Conservation (phyloP, 2,329 filamentous ascomycete genomes). For the Diaporthe caulivora region DNA sequence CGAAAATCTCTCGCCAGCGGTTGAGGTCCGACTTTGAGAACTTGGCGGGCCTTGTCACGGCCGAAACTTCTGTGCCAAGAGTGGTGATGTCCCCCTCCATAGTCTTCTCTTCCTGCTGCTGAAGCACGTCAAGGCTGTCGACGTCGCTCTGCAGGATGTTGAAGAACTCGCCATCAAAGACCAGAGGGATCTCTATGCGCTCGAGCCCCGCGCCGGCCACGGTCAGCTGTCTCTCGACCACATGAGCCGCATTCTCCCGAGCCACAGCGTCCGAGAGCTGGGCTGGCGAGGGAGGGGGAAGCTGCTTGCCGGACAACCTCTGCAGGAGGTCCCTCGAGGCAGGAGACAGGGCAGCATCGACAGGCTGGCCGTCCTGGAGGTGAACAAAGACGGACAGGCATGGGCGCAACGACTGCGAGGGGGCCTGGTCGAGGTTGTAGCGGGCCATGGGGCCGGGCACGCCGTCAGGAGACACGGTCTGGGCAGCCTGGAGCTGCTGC, state of each 20-base stretch:
- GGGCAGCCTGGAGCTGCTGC: constrained; percentile 69
- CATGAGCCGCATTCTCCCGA: not conserved
- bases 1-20: constrained; percentile 84
- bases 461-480: constrained; percentile 58
- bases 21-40: constrained; percentile 76
- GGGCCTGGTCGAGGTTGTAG: constrained; percentile 67
- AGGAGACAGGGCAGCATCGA: constrained; percentile 76
- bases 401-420: constrained; percentile 64
- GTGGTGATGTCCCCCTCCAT: constrained; percentile 73
- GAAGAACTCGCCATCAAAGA: constrained; percentile 85
- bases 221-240: constrained; percentile 2
- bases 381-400: constrained; percentile 79
- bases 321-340: constrained; percentile 74
- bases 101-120: constrained; percentile 72
- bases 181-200: constrained; percentile 79
- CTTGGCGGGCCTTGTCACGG: constrained; percentile 72
- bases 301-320: constrained; percentile 65
- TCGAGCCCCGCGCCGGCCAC: constrained; percentile 38
- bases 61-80: constrained; percentile 74
- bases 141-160: constrained; percentile 79
- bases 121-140: constrained; percentile 75
- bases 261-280: not conserved
- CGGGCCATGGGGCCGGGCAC: constrained; percentile 50
- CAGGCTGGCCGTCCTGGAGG: constrained; percentile 72
- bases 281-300: constrained; percentile 20